Evolutionary conservation across 192 early-diverging fungal genomes (phyloP), one percentile per base, ranked within the genome.

Genomic region (Backusella psychrophila): DNA sequence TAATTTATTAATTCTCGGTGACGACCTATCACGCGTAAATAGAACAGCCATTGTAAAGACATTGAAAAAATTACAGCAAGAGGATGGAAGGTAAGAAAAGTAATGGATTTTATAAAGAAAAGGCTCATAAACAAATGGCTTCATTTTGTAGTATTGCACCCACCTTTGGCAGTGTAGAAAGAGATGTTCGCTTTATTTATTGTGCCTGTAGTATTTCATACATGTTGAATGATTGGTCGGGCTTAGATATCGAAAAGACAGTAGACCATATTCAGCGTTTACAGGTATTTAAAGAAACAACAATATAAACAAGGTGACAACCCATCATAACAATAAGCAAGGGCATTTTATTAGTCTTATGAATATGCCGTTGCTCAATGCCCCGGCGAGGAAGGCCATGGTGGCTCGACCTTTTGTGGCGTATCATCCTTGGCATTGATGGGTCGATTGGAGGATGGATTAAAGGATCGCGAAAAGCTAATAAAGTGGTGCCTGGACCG

Each of bases 101-200:
- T 26, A 77, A 29, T 29, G 29, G 29, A 1, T 29, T 29, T 29
- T 29, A 29, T 29, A 29, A 29, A 39, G 11, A 39, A 39, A 39
- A 39, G 1, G 38, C 38, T 39, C 38, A 39, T 39, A 8, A 38
- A 39, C 33, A 33, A 33, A 33, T 33, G 66, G 41, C 41, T 77
- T 63, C 21, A 26, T 29, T 17, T 74, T 77, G 33, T 33, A 93
- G 91, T 74, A 96, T 93, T 81, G 80, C 86, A 11, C 92, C 94
- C 41, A 88, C 88, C 52, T 80, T 82, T 15, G 88, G 84, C n/a
- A 90, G 90, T 41, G 83, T 80, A 67, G 97, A 99, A 83, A 80
- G 82, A 52, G 98, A 99, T 80, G 87, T 96, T 79, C 90, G 98
- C 9, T 98, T 98, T 74, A 77, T 96, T 9, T 99, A 90, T 87